These are phyloP conservation scores for Ilyonectria robusta DNA, from an alignment of 2,329 filamentous ascomycete species.

Conservation along the genomic window DNA sequence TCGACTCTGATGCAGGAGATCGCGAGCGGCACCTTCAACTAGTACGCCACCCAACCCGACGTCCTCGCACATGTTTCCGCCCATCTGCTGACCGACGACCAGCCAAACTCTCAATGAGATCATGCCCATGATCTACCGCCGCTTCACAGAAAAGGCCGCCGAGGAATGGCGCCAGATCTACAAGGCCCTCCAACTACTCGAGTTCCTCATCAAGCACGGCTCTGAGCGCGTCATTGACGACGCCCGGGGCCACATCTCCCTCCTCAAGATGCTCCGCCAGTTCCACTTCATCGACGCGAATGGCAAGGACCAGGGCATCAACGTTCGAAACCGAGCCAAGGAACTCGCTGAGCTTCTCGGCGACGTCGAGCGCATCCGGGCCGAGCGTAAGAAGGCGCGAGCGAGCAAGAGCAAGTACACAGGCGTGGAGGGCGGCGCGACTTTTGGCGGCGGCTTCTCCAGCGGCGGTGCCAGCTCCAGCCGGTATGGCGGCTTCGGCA, in stretches of 20 bases:
- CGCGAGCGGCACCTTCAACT: constrained; percentile 97
- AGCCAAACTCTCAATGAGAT: constrained; percentile 98
- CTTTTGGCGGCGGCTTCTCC: constrained; percentile 71
- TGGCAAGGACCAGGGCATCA: constrained; percentile 98
- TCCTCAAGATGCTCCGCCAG: constrained; percentile 97
- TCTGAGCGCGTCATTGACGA: constrained; percentile 98
- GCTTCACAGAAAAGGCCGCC: constrained; percentile 97
- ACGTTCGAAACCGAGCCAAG: constrained; percentile 96
- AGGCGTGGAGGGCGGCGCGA: constrained; percentile 87
- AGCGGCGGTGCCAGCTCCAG: constrained; percentile 61
- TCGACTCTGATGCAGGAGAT: constrained; percentile 96
- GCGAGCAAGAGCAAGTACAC: constrained; percentile 94
- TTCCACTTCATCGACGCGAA: constrained; percentile 98
- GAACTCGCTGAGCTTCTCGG: constrained; percentile 94
- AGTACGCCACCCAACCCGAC: constrained; percentile 72
- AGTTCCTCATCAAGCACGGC: constrained; percentile 98
- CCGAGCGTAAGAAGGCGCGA: constrained; percentile 90
- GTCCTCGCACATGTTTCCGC: background rate
- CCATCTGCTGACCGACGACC: constrained; percentile 41
- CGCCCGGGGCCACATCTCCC: constrained; percentile 92
- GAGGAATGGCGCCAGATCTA: constrained; percentile 99
- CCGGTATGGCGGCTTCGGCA: constrained; percentile 93
- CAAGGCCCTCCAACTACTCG: constrained; percentile 95
- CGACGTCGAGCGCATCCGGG: constrained; percentile 89
- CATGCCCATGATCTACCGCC: constrained; percentile 99